A percentile compares a stretch with the other conserved stretches of the same genome.
These are phyloP conservation scores for Cryomyces minteri DNA, from an alignment of 495 filamentous ascomycete species.

Conservation along the genomic window DNA sequence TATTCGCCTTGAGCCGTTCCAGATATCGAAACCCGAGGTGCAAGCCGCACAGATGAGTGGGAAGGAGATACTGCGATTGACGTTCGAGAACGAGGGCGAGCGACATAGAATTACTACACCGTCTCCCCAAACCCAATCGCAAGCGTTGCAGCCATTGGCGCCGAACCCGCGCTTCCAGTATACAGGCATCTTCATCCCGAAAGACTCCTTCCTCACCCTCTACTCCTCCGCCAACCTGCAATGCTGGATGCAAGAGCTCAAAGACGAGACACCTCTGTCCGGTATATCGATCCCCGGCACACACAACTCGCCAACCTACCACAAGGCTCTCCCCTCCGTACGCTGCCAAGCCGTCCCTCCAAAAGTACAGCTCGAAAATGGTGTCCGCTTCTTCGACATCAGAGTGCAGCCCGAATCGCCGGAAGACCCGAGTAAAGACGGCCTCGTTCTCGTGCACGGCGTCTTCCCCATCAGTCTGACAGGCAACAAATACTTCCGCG, in stretches of 20 bases:
- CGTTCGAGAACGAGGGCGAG: constrained; percentile 41
- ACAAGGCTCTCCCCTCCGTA: constrained; percentile 74
- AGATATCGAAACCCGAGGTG: constrained; percentile 34
- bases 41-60: constrained; percentile 24
- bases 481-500: constrained; percentile 54
- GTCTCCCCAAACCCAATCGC: constrained; percentile 33
- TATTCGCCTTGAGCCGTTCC: constrained; percentile 39
- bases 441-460: constrained; percentile 53
- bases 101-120: constrained; percentile 43
- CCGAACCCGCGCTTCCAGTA: constrained; percentile 41
- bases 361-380: constrained; percentile 64
- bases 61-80: constrained; percentile 39
- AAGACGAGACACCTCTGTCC: constrained; percentile 49
- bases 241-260: constrained; percentile 65
- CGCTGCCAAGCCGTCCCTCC: constrained; percentile 77
- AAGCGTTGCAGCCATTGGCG: constrained; percentile 32
- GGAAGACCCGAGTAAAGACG: constrained; percentile 33
- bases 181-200: constrained; percentile 52
- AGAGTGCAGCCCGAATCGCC: constrained; percentile 49
- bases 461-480: constrained; percentile 54
- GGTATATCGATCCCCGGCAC: constrained; percentile 85
- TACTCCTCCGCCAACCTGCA: constrained; percentile 52
- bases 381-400: constrained; percentile 88
- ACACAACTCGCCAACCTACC: constrained; percentile 78
- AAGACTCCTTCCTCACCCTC: constrained; percentile 49